Evolutionary conservation across 768 basidiomycete genomes (phyloP).

Genomic region (Mycena albidolilacea): DNA sequence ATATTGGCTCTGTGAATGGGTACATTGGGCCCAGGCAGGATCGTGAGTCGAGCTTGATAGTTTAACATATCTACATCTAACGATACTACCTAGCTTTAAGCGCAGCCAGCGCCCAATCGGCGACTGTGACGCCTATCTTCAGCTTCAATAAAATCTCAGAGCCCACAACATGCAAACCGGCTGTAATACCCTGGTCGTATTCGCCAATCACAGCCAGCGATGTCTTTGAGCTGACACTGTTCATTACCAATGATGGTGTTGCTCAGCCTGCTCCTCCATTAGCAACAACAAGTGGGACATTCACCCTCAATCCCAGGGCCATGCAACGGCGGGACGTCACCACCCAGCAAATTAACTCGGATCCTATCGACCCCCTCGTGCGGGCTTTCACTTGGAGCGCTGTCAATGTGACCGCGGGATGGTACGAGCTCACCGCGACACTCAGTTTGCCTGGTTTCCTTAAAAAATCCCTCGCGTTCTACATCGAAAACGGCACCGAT

Average conservation of each 20-base stretch:
- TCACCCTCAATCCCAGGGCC: background rate
- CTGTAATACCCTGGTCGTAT: constrained; percentile 47
- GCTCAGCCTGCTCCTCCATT: background rate
- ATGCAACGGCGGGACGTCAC: background rate
- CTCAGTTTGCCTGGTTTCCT: constrained; percentile 42
- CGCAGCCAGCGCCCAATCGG: background rate
- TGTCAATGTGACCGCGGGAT: constrained; percentile 64
- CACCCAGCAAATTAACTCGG: background rate
- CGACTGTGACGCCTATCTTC: constrained; percentile 31
- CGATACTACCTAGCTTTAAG: constrained; percentile 17
- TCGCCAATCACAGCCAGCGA: background rate
- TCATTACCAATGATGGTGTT: constrained; percentile 31
- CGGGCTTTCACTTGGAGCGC: constrained; percentile 57
- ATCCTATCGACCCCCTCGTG: constrained; percentile 43
- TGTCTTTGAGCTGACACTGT: background rate
- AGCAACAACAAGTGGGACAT: background rate
- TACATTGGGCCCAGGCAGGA: background rate
- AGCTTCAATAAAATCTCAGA: constrained; percentile 44
- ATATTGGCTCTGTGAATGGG: constrained; percentile 30
- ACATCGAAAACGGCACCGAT: constrained; percentile 48
- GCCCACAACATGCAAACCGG: constrained; percentile 53
- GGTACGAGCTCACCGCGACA: constrained; percentile 58
- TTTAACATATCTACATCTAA: constrained; percentile 11
- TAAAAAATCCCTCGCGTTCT: constrained; percentile 46
- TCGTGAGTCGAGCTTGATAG: constrained; percentile 21